phyloP scores from a whole-genome alignment of 2,329 filamentous ascomycete genomes.

The Pleurostoma richardsiae region DNA sequence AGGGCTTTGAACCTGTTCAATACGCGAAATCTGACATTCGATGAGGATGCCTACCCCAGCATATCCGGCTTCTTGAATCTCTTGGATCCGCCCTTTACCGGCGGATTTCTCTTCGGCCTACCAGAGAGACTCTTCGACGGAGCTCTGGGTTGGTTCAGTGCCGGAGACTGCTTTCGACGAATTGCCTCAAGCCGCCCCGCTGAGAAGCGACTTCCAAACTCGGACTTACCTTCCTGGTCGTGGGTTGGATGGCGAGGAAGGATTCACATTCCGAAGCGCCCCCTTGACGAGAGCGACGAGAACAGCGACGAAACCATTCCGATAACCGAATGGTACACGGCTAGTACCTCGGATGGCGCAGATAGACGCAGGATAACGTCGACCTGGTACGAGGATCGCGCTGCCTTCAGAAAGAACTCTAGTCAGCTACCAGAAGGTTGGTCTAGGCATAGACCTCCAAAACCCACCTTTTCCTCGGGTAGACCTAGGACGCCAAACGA shows the following conservation, averaged over 20 bases:
- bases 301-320: background rate
- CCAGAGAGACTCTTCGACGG: constrained; percentile 12
- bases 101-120: constrained; percentile 11
- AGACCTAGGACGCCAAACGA: background rate
- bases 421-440: background rate
- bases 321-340: constrained; percentile 1
- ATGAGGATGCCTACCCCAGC: constrained; percentile 8
- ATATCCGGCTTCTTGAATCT: constrained; percentile 5
- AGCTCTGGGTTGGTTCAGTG: constrained; percentile 10
- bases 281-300: background rate
- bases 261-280: background rate
- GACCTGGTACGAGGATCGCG: background rate
- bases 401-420: background rate
- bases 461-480: background rate
- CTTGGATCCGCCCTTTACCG: constrained; percentile 6
- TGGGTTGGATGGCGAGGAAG: constrained; percentile 3
- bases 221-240: constrained; percentile 1
- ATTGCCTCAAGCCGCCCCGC: background rate
- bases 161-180: constrained; percentile 3
- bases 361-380: background rate
- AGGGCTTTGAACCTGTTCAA: background rate
- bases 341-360: too few species aligned
- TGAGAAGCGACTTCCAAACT: background rate
- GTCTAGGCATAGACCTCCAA: background rate
- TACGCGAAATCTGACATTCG: constrained; percentile 4